Evolutionary conservation across 179 eudicot genomes (phyloP).

Genomic region (Camellia oleifera): DNA sequence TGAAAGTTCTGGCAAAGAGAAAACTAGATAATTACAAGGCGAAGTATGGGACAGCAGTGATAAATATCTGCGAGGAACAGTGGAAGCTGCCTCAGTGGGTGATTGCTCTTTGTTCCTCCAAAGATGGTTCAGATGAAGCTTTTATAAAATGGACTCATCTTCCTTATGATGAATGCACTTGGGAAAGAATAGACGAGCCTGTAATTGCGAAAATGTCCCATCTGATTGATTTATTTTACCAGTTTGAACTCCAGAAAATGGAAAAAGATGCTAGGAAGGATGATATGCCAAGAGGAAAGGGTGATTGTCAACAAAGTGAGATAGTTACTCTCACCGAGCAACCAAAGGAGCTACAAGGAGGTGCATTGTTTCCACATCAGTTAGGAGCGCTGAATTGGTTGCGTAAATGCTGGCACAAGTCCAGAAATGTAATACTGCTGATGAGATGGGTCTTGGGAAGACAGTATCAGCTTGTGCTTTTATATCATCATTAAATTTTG

Average conservation of each 20-base stretch:
- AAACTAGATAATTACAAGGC: slow-evolving; percentile 90
- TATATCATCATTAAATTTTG: slow-evolving; percentile 67
- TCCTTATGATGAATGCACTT: slow-evolving; percentile 94
- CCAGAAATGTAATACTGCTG: slow-evolving; percentile 94
- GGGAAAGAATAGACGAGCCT: slow-evolving; percentile 90
- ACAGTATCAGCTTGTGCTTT: slow-evolving; percentile 94
- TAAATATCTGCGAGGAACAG: slow-evolving; percentile 71
- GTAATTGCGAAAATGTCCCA: slow-evolving; percentile 41
- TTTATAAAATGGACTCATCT: slow-evolving; percentile 89
- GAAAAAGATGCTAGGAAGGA: slow-evolving; percentile 55
- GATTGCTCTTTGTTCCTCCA: slow-evolving; percentile 54
- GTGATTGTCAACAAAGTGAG: slow-evolving; percentile 47
- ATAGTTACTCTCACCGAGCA: slow-evolving; percentile 71
- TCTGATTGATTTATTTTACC: slow-evolving; percentile 61
- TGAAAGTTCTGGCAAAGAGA: slow-evolving; percentile 81
- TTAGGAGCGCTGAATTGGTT: slow-evolving; percentile 97
- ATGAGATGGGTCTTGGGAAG: slow-evolving; percentile 99
- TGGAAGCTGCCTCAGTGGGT: slow-evolving; percentile 92
- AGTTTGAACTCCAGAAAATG: slow-evolving; percentile 55
- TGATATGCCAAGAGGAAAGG: slow-evolving; percentile 30
- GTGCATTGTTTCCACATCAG: slow-evolving; percentile 92
- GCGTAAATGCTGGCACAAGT: slow-evolving; percentile 91
- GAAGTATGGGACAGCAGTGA: slow-evolving; percentile 74
- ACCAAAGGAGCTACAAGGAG: slow-evolving; percentile 84
- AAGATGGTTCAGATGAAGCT: slow-evolving; percentile 61